A percentile compares a stretch with the other conserved stretches of the same genome.
Evolutionary conservation across 129 eudicot genomes (phyloP).

Genomic region (Artemisia tridentata): DNA sequence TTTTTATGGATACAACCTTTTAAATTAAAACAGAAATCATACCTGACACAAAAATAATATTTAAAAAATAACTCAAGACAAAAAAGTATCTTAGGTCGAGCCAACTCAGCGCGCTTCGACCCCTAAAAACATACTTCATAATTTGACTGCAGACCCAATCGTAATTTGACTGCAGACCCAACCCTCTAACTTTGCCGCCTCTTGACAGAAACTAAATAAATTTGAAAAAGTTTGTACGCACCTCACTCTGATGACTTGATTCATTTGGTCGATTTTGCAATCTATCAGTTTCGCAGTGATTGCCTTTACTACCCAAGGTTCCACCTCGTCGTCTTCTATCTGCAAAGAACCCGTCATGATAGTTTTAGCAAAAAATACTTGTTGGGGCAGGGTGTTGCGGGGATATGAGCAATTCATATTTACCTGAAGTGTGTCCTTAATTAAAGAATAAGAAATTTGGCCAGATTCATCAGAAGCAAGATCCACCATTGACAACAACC

Average conservation of each 20-base stretch:
- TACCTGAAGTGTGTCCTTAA: conserved; percentile 73
- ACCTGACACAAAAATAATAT: too few species aligned
- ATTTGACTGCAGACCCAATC: not conserved
- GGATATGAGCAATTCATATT: not conserved
- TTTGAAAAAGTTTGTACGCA: conserved; percentile 16
- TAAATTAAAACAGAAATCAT: not conserved
- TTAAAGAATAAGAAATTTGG: conserved; percentile 60
- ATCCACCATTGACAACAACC: conserved; percentile 78
- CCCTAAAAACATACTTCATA: too few species aligned
- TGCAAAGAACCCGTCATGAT: conserved; percentile 24
- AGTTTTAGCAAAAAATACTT: not conserved
- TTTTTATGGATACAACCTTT: not conserved
- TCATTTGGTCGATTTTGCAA: conserved; percentile 94
- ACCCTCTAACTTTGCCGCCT: not conserved
- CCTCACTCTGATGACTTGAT: conserved; percentile 75
- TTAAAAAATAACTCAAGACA: not conserved
- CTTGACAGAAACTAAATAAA: not conserved
- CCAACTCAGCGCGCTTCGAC: not conserved
- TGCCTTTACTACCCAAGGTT: conserved; percentile 90
- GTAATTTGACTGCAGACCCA: not conserved
- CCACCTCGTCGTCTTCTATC: conserved; percentile 83
- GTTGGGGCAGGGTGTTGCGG: not conserved
- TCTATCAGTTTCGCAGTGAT: conserved; percentile 68
- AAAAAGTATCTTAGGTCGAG: not conserved
- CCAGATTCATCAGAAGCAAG: conserved; percentile 72